Percentiles rank a stretch among this genome's conserved stretches.
phyloP scores from a whole-genome alignment of 306 rosid species.

The Fragaria iinumae region DNA sequence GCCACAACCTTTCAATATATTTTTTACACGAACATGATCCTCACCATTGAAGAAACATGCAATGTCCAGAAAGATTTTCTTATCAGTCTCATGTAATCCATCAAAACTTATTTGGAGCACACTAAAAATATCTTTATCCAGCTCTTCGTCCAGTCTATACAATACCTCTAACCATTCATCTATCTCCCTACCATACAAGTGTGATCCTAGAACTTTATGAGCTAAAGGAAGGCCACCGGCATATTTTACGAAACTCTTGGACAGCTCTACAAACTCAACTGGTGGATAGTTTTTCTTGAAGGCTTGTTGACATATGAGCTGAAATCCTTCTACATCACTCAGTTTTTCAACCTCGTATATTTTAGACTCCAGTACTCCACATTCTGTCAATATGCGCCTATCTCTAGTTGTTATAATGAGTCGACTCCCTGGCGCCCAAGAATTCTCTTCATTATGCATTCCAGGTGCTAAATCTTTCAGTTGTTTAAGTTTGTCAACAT shows the following conservation, averaged over 20 bases:
- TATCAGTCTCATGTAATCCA: neutral
- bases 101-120: neutral
- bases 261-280: neutral
- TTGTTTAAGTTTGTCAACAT: conserved; percentile 1
- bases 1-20: neutral
- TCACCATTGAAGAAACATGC: conserved; percentile 27
- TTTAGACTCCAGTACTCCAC: neutral
- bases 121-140: neutral
- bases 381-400: neutral
- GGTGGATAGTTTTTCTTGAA: neutral
- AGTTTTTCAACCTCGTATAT: conserved; percentile 14
- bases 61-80: conserved; percentile 18
- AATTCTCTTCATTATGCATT: neutral
- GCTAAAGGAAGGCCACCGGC: conserved; percentile 20
- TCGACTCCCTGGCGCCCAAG: conserved; percentile 18
- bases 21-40: conserved; percentile 6
- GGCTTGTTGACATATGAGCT: conserved; percentile 4
- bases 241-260: conserved; percentile 2
- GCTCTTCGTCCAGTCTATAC: conserved; percentile 2
- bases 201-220: conserved; percentile 6
- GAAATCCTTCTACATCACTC: neutral
- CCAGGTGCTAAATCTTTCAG: conserved; percentile 4
- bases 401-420: conserved; percentile 20
- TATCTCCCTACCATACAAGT: neutral
- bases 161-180: conserved; percentile 4